Percentiles rank a stretch among this genome's conserved stretches.
phyloP scores from a whole-genome alignment of 306 rosid genomes.

The Luffa aegyptiaca region DNA sequence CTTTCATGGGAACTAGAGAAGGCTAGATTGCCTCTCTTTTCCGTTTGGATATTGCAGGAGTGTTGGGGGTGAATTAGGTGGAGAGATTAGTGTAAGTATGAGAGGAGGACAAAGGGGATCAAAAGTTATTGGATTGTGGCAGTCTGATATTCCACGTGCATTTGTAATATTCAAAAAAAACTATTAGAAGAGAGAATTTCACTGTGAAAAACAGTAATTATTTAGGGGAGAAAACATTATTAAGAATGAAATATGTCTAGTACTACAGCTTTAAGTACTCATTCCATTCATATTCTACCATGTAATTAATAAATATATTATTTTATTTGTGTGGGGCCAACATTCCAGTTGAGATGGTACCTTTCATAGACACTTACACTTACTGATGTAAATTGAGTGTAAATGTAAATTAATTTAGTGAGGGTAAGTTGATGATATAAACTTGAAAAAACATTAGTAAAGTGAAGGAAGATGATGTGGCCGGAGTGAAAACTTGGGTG shows the following conservation, averaged over 20 bases:
- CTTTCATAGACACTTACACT: background rate
- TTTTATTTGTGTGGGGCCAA: background rate
- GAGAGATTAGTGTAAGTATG: background rate
- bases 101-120: background rate
- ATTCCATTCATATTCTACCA: background rate
- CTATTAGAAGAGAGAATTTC: background rate
- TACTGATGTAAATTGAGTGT: background rate
- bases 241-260: background rate
- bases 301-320: background rate
- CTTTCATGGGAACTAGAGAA: background rate
- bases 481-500: background rate
- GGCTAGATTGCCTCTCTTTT: background rate
- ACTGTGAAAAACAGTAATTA: background rate
- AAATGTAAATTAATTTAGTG: background rate
- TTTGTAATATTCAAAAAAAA: background rate
- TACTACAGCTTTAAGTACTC: background rate
- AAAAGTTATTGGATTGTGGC: background rate
- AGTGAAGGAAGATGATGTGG: background rate
- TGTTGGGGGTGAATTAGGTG: background rate
- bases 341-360: background rate
- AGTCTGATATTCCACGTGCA: background rate
- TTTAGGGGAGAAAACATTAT: background rate
- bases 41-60: background rate
- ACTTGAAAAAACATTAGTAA: background rate
- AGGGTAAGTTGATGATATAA: background rate